Conservation (phyloP, 805 yeast species). For the Groenewaldozyma salmanticensis region DNA sequence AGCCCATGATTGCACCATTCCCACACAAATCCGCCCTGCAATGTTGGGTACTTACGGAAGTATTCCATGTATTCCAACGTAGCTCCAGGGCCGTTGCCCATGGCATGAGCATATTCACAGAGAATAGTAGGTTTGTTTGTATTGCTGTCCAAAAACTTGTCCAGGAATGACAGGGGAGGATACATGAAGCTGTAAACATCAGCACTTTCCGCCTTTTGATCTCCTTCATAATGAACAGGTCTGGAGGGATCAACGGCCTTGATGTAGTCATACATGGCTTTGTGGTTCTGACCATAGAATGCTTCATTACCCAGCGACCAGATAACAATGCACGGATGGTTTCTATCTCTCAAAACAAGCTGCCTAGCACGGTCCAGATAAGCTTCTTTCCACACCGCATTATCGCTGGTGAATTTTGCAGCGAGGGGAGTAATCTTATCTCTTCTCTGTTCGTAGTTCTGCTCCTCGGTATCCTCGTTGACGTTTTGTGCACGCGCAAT, state of each 20-base stretch:
- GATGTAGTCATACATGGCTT: constrained; percentile 22
- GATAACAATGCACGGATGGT: constrained; percentile 28
- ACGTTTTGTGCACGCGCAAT: constrained; percentile 10
- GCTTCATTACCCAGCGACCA: constrained; percentile 33
- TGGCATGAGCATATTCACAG: constrained; percentile 32
- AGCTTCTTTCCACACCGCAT: constrained; percentile 26
- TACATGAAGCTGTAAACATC: constrained; percentile 30
- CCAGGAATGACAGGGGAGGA: constrained; percentile 15
- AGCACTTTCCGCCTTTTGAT: constrained; percentile 22
- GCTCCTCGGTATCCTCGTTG: constrained; percentile 6
- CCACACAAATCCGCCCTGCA: constrained; percentile 34
- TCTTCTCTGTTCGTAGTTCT: constrained; percentile 4
- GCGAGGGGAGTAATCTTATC: constrained; percentile 11
- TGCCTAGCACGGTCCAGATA: constrained; percentile 29
- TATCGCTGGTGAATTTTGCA: constrained; percentile 22
- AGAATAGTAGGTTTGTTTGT: constrained; percentile 26
- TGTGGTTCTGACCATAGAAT: constrained; percentile 27
- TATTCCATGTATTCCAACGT: constrained; percentile 27
- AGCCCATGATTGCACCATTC: constrained; percentile 34
- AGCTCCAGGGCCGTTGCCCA: constrained; percentile 33
- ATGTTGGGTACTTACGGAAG: constrained; percentile 23
- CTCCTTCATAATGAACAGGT: constrained; percentile 30
- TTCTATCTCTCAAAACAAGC: constrained; percentile 27
- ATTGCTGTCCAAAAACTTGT: constrained; percentile 7
- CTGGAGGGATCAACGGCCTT: constrained; percentile 22